A percentile compares a stretch with the other conserved stretches of the same genome.
These are phyloP conservation scores for Hericium erinaceus DNA, from an alignment of 768 basidiomycete species.

Conservation along the genomic window DNA sequence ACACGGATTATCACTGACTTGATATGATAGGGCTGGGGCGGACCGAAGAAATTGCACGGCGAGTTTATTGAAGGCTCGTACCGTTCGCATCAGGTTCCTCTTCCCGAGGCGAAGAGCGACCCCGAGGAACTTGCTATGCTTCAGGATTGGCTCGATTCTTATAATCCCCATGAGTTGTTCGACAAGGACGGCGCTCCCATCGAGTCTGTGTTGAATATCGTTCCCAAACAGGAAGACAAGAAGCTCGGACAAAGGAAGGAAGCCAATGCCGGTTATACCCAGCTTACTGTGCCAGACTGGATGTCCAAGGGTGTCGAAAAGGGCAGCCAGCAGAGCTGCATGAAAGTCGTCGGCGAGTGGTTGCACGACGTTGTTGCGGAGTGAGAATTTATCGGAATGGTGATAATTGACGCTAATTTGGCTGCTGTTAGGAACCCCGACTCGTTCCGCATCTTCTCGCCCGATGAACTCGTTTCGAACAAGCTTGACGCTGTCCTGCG, in stretches of 20 bases:
- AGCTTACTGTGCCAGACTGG: constrained; percentile 65
- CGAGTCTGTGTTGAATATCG: constrained; percentile 44
- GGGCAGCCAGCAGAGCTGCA: constrained; percentile 61
- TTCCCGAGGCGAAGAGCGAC: constrained; percentile 61
- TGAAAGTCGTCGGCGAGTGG: constrained; percentile 58
- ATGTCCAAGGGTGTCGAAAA: constrained; percentile 37
- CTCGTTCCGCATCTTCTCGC: constrained; percentile 83
- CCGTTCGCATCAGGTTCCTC: constrained; percentile 83
- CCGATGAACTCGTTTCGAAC: constrained; percentile 82
- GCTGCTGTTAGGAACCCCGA: constrained; percentile 49
- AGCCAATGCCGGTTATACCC: constrained; percentile 50
- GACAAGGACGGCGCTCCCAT: constrained; percentile 41
- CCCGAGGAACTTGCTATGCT: constrained; percentile 53
- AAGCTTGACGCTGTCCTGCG: constrained; percentile 80
- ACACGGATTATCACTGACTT: not conserved
- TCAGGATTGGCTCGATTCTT: constrained; percentile 66
- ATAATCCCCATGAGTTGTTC: constrained; percentile 62
- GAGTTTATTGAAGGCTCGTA: constrained; percentile 75
- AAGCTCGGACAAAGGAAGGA: constrained; percentile 66
- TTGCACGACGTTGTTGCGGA: constrained; percentile 46
- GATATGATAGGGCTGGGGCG: constrained; percentile 42
- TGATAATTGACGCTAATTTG: not conserved
- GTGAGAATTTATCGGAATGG: constrained; percentile 26
- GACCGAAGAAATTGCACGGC: constrained; percentile 58
- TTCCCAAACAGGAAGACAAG: constrained; percentile 47